Conservation (phyloP, 495 filamentous ascomycete genomes). For the Penicillium psychrofluorescens region DNA sequence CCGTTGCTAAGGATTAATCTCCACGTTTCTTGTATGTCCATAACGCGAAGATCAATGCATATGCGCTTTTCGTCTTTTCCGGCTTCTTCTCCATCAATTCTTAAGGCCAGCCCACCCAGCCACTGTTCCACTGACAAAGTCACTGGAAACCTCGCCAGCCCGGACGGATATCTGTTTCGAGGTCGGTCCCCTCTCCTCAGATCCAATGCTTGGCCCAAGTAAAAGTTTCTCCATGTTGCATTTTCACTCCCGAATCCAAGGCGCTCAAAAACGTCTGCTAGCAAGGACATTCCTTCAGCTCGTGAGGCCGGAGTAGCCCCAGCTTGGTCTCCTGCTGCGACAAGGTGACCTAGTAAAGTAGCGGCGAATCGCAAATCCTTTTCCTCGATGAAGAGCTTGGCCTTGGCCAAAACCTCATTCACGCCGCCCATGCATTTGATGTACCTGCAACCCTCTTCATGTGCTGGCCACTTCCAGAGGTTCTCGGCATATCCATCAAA, state of each 20-base stretch:
- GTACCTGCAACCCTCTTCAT: slow-evolving; percentile 15
- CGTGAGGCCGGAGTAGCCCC: not conserved
- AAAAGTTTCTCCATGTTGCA: slow-evolving; percentile 17
- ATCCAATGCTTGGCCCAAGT: slow-evolving; percentile 12
- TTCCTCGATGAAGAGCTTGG: not conserved
- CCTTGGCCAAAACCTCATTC: slow-evolving; percentile 7
- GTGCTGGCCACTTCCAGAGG: slow-evolving; percentile 25
- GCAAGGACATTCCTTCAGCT: not conserved
- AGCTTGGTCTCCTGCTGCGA: slow-evolving; percentile 3
- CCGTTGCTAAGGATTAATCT: slow-evolving; percentile 13
- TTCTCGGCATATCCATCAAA: slow-evolving; percentile 29
- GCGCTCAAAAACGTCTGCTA: slow-evolving; percentile 10
- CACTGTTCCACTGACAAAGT: slow-evolving; percentile 6
- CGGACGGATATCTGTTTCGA: too few species aligned
- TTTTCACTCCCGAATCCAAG: slow-evolving; percentile 18
- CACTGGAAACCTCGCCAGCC: not conserved
- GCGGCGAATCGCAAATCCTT: slow-evolving; percentile 16
- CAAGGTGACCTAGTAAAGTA: slow-evolving; percentile 13
- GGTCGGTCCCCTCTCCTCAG: not conserved
- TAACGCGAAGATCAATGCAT: slow-evolving; percentile 9
- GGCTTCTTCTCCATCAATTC: slow-evolving; percentile 9
- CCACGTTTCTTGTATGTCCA: slow-evolving; percentile 3
- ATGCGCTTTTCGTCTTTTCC: not conserved
- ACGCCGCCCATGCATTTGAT: slow-evolving; percentile 18
- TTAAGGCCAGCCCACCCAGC: slow-evolving; percentile 5